Conservation (phyloP, 208 protist species). For the Naegleria gruberi region DNA sequence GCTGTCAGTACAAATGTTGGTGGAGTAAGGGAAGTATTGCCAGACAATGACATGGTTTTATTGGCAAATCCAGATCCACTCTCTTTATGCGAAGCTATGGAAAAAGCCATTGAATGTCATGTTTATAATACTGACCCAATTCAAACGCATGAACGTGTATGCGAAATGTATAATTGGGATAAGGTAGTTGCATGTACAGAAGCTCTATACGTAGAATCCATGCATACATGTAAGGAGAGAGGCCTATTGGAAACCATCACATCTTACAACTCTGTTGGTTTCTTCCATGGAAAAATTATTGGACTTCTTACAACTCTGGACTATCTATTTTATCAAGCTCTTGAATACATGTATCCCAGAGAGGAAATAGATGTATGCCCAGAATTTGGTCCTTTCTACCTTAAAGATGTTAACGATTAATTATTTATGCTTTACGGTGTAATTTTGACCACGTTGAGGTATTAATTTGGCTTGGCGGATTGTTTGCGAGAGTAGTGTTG, state of each 20-base stretch:
- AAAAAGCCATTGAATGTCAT: conserved; percentile 59
- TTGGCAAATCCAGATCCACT: conserved; percentile 35
- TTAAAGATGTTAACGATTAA: too few relatives aligned
- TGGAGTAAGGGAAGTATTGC: conserved; percentile 93
- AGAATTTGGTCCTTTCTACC: background rate
- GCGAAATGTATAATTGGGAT: conserved; percentile 87
- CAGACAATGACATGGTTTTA: conserved; percentile 78
- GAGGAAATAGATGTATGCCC: background rate
- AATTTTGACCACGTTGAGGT: too few relatives aligned
- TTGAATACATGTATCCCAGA: background rate
- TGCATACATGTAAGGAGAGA: background rate
- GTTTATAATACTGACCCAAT: conserved; percentile 64
- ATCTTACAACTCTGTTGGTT: background rate
- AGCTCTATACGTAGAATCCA: conserved; percentile 80
- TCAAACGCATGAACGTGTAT: conserved; percentile 70
- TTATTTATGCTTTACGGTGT: too few relatives aligned
- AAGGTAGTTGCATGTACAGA: conserved; percentile 83
- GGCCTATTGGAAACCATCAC: background rate
- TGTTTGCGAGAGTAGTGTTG: too few relatives aligned
- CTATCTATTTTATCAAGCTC: background rate
- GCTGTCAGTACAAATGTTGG: conserved; percentile 92
- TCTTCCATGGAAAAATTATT: background rate
- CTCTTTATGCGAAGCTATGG: conserved; percentile 50
- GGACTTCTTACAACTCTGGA: background rate
- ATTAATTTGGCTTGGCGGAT: too few relatives aligned